These are phyloP conservation scores for Hirsutella thompsonii DNA, from an alignment of 2,329 filamentous ascomycete species.

Conservation along the genomic window DNA sequence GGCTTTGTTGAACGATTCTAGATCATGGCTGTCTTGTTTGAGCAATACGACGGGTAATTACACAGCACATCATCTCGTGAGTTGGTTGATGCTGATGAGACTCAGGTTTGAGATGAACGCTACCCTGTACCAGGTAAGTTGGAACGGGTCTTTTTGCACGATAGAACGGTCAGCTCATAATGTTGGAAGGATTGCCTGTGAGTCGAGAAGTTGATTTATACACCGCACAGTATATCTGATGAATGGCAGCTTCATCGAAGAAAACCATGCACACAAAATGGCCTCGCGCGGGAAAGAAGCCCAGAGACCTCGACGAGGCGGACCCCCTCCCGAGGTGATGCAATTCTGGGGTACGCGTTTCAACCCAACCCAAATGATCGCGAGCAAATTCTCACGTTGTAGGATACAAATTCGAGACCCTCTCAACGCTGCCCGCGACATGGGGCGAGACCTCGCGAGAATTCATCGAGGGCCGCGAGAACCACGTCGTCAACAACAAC, in stretches of 20 bases:
- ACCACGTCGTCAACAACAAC: slow-evolving; percentile 69
- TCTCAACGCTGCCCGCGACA: slow-evolving; percentile 60
- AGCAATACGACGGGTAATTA: slow-evolving; percentile 60
- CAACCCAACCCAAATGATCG: not conserved
- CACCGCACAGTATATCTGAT: not conserved
- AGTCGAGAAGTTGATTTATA: slow-evolving; percentile 9
- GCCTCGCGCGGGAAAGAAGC: slow-evolving; percentile 44
- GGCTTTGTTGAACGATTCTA: slow-evolving; percentile 20
- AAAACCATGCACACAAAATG: slow-evolving; percentile 66
- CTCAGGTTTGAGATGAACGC: slow-evolving; percentile 89
- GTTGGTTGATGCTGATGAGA: slow-evolving; percentile 6
- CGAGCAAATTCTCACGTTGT: too few relatives aligned
- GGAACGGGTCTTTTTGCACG: too few relatives aligned
- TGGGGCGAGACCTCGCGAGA: slow-evolving; percentile 64
- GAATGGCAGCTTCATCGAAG: slow-evolving; percentile 68
- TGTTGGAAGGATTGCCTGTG: slow-evolving; percentile 37
- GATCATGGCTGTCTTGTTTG: slow-evolving; percentile 79
- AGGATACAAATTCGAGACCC: slow-evolving; percentile 95
- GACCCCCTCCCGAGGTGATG: slow-evolving; percentile 64
- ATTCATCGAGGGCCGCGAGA: slow-evolving; percentile 64
- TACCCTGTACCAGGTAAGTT: slow-evolving; percentile 66
- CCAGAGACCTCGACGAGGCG: slow-evolving; percentile 17
- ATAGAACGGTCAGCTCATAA: slow-evolving; percentile 10
- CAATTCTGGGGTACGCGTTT: slow-evolving; percentile 65
- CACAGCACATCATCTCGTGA: not conserved